Percentiles rank a stretch among this genome's conserved stretches.
These are phyloP conservation scores for Trichoderma gamsii DNA, from an alignment of 495 filamentous ascomycete species.

Conservation along the genomic window DNA sequence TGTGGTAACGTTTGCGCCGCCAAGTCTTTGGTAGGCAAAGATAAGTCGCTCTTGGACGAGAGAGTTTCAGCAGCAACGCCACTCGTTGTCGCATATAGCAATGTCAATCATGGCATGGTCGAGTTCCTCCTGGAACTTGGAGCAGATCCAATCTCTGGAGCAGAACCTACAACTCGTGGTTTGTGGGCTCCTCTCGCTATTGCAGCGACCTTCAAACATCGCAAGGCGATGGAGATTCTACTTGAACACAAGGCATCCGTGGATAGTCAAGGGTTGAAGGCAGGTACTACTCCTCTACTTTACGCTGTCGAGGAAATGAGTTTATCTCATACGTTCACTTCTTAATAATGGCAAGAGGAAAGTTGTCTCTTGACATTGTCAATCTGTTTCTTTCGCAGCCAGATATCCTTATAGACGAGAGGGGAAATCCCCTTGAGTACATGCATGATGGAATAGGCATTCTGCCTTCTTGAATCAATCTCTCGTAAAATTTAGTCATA, in stretches of 20 bases:
- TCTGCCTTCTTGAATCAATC: not conserved
- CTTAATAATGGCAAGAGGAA: too few species aligned
- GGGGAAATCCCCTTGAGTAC: not conserved
- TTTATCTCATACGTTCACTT: too few species aligned
- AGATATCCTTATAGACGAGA: too few species aligned
- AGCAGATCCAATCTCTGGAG: not conserved
- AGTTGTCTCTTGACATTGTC: too few species aligned
- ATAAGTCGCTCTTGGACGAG: not conserved
- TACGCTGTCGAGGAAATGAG: too few species aligned
- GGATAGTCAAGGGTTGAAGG: too few species aligned
- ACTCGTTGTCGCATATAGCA: not conserved
- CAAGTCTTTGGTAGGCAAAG: not conserved
- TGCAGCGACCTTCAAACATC: not conserved
- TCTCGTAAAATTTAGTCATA: not conserved
- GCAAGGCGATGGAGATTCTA: not conserved
- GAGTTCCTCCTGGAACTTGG: not conserved
- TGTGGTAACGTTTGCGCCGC: not conserved
- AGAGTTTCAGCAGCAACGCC: not conserved
- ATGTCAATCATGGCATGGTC: not conserved
- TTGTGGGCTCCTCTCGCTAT: not conserved
- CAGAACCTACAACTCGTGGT: not conserved
- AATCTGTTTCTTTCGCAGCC: not conserved
- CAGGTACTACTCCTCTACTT: too few species aligned
- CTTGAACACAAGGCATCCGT: not conserved
- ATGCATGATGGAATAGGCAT: not conserved